Conservation (phyloP, 495 filamentous ascomycete species). For the Aspergillus ostianus region DNA sequence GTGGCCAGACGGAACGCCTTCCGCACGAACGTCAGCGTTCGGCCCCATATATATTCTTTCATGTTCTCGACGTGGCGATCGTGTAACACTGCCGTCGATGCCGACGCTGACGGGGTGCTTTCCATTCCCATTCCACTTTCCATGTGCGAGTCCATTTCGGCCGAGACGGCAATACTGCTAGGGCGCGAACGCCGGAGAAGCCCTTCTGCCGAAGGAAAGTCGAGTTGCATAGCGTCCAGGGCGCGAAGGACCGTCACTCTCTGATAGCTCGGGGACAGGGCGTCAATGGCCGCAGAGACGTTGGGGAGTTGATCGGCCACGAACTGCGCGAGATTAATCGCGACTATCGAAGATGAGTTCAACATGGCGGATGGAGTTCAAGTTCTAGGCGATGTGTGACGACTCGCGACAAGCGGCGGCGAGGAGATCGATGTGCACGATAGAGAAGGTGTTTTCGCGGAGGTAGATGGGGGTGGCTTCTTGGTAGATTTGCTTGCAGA, state of each 20-base stretch:
- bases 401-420: neutral
- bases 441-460: conserved; percentile 15
- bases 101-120: neutral
- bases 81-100: no score
- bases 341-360: conserved; percentile 14
- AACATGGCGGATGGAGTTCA: conserved; percentile 9
- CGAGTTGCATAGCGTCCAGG: neutral
- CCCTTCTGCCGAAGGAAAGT: neutral
- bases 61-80: conserved; percentile 9
- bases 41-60: conserved; percentile 15
- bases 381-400: neutral
- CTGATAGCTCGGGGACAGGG: neutral
- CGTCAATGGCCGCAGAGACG: neutral
- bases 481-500: conserved; percentile 12
- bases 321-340: conserved; percentile 9
- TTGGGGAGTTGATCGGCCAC: conserved; percentile 1
- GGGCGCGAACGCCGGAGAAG: neutral
- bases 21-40: conserved; percentile 17
- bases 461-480: conserved; percentile 22
- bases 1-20: conserved; percentile 9
- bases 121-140: no score
- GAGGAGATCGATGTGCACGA: conserved; percentile 6
- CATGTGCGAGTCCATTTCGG: no score
- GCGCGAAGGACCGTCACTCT: neutral
- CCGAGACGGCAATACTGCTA: neutral